Evolutionary conservation across 495 filamentous ascomycete species (phyloP).

Genomic region (Lindgomyces ingoldianus): DNA sequence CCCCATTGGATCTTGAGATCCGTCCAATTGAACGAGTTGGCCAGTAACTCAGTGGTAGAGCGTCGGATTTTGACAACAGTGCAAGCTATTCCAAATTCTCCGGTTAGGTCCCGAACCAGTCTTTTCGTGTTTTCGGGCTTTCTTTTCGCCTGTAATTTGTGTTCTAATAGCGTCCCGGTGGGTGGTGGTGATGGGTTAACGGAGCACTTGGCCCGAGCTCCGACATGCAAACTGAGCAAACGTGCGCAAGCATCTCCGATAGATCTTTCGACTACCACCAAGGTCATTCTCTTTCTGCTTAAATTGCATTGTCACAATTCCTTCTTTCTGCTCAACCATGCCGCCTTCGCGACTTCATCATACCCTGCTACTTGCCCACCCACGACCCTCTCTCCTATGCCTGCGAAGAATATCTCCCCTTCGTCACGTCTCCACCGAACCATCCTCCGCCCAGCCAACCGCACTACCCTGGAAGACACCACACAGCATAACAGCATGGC

Average conservation of each 20-base stretch:
- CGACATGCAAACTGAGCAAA: not conserved
- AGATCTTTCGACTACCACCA: not conserved
- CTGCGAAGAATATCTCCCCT: constrained; percentile 11
- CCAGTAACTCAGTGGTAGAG: not conserved
- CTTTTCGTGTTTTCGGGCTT: not conserved
- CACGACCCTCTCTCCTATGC: constrained; percentile 3
- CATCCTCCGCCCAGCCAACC: constrained; percentile 2
- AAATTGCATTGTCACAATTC: not conserved
- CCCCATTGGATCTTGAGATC: not conserved
- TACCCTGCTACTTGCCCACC: constrained; percentile 9
- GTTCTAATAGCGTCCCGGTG: no score
- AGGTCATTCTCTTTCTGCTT: not conserved
- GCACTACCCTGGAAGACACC: constrained; percentile 35
- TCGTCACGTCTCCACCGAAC: constrained; percentile 14
- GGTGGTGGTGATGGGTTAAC: no score
- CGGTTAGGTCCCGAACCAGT: not conserved
- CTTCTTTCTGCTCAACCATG: constrained; percentile 8
- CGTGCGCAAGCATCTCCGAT: not conserved
- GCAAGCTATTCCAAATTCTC: not conserved
- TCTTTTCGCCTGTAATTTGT: no score
- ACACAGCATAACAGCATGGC: constrained; percentile 36
- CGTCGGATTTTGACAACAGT: not conserved
- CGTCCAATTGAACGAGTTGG: not conserved
- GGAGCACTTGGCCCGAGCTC: not conserved
- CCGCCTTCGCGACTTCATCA: constrained; percentile 3